A percentile compares a stretch with the other conserved stretches of the same genome.
These are phyloP conservation scores for Planoprotostelium fungivorum DNA, from an alignment of 78 protist genomes.

Conservation along the genomic window DNA sequence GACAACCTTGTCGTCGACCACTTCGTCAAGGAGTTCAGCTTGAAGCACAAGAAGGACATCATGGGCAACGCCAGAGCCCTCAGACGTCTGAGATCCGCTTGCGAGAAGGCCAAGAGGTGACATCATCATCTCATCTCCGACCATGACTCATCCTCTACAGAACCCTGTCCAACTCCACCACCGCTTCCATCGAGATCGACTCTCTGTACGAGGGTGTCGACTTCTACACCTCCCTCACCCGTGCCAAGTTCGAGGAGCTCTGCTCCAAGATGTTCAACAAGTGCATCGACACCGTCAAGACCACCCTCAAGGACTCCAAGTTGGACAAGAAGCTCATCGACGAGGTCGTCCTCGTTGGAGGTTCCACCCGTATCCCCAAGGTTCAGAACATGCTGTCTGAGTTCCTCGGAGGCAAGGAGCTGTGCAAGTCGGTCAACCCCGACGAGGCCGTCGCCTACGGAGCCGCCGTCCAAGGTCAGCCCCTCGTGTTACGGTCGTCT, in stretches of 20 bases:
- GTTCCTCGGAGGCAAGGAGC: slow-evolving; percentile 88
- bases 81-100: slow-evolving; percentile 85
- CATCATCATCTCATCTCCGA: slow-evolving; percentile 68
- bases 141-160: slow-evolving; percentile 70
- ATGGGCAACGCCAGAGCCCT: slow-evolving; percentile 73
- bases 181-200: slow-evolving; percentile 85
- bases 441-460: slow-evolving; percentile 91
- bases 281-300: slow-evolving; percentile 76
- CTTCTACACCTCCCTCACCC: slow-evolving; percentile 78
- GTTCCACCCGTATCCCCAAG: slow-evolving; percentile 93
- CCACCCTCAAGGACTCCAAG: slow-evolving; percentile 80
- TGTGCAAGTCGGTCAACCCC: slow-evolving; percentile 84
- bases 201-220: slow-evolving; percentile 87
- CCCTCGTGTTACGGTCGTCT: slow-evolving; percentile 31
- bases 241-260: slow-evolving; percentile 92
- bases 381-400: slow-evolving; percentile 84
- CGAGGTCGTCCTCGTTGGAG: slow-evolving; percentile 94
- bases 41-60: slow-evolving; percentile 74
- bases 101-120: slow-evolving; percentile 84
- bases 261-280: slow-evolving; percentile 73
- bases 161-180: slow-evolving; percentile 75
- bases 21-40: slow-evolving; percentile 67
- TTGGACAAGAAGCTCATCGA: slow-evolving; percentile 72
- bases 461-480: slow-evolving; percentile 89
- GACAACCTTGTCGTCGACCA: slow-evolving; percentile 90